A percentile compares a stretch with the other conserved stretches of the same genome.
Evolutionary conservation across 2,329 filamentous ascomycete genomes (phyloP).

Genomic region (Fusarium falciforme): DNA sequence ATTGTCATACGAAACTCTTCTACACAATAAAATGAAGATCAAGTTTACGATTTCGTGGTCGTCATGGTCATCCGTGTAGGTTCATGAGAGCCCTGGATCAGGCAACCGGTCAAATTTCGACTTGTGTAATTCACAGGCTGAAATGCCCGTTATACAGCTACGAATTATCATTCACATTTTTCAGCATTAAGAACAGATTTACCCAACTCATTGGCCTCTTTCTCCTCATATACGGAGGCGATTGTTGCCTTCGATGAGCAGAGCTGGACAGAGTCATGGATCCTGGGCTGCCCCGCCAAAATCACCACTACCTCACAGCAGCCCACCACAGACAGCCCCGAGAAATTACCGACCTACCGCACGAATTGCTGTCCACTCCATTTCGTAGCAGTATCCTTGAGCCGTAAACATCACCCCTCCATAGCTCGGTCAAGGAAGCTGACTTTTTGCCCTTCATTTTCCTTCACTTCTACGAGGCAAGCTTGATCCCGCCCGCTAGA

Average conservation of each 20-base stretch:
- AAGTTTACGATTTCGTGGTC: background rate
- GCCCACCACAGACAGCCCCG: slow-evolving; percentile 38
- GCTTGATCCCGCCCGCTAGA: slow-evolving; percentile 10
- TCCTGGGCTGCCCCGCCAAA: slow-evolving; percentile 37
- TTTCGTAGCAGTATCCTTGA: slow-evolving; percentile 21
- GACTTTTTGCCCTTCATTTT: slow-evolving; percentile 33
- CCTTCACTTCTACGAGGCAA: slow-evolving; percentile 19
- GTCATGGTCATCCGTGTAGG: background rate
- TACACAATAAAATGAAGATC: background rate
- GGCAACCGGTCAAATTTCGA: background rate
- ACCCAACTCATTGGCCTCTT: background rate
- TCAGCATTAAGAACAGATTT: background rate
- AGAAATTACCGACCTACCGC: slow-evolving; percentile 45
- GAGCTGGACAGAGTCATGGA: slow-evolving; percentile 17
- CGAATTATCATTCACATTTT: background rate
- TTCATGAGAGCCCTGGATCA: background rate
- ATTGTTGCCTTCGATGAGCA: background rate
- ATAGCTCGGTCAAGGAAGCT: slow-evolving; percentile 40
- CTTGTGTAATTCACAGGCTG: background rate
- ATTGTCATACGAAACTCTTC: background rate
- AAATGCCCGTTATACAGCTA: background rate
- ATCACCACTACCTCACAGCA: slow-evolving; percentile 35
- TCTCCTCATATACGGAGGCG: background rate
- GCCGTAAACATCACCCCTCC: slow-evolving; percentile 31
- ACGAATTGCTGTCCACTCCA: slow-evolving; percentile 44